Evolutionary conservation across 441 rosid species (phyloP).

Genomic region (Populus hybrid): DNA sequence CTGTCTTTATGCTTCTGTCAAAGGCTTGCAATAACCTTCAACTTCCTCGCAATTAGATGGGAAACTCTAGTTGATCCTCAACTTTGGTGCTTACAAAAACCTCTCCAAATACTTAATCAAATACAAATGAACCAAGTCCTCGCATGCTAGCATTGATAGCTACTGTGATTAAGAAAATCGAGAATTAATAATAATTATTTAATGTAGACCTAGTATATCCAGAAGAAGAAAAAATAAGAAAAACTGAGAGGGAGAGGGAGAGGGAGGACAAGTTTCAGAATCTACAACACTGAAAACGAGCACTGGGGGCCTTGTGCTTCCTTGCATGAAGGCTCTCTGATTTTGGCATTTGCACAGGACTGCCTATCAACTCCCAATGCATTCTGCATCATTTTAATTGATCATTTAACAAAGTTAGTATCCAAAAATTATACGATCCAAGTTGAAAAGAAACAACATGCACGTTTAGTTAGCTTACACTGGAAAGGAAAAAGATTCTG

Average conservation of each 20-base stretch:
- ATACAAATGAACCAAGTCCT: not conserved
- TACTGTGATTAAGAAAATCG: not conserved
- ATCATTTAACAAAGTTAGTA: not conserved
- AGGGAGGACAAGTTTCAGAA: slow-evolving; percentile 22
- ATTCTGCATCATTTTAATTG: slow-evolving; percentile 41
- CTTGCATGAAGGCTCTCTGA: slow-evolving; percentile 34
- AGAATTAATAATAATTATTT: not conserved
- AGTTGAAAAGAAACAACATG: not conserved
- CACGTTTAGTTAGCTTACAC: slow-evolving; percentile 37
- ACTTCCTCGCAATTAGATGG: not conserved
- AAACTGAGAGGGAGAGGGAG: not conserved
- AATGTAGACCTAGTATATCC: not conserved
- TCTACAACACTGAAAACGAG: slow-evolving; percentile 63
- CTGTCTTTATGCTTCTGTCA: not conserved
- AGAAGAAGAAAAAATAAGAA: not conserved
- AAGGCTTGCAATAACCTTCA: not conserved
- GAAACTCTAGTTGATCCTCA: too few species aligned
- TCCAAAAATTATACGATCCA: not conserved
- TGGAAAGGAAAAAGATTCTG: slow-evolving; percentile 75
- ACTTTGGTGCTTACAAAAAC: not conserved
- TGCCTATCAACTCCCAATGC: slow-evolving; percentile 63
- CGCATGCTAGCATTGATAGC: too few species aligned
- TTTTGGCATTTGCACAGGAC: slow-evolving; percentile 76
- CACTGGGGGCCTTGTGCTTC: slow-evolving; percentile 41
- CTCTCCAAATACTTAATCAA: not conserved